A percentile compares a stretch with the other conserved stretches of the same genome.
Evolutionary conservation across 768 basidiomycete genomes (phyloP).

Genomic region (Dendrothele bispora): DNA sequence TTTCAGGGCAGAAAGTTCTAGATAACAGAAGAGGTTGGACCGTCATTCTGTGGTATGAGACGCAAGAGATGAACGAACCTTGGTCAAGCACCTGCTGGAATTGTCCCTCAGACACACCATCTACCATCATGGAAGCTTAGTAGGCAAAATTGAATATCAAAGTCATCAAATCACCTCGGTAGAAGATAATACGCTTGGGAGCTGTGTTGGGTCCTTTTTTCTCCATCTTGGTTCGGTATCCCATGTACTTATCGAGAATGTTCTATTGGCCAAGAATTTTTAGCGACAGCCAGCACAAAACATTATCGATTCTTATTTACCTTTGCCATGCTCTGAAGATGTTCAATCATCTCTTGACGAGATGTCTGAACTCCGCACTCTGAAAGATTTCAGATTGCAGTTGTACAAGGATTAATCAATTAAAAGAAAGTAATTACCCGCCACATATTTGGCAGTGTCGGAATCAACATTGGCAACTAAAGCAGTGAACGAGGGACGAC

Average conservation of each 20-base stretch:
- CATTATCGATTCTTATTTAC: slow-evolving; percentile 40
- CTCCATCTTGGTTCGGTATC: slow-evolving; percentile 56
- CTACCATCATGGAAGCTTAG: slow-evolving; percentile 28
- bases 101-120: slow-evolving; percentile 57
- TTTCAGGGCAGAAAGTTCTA: slow-evolving; percentile 61
- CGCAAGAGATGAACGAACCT: slow-evolving; percentile 34
- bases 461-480: slow-evolving; percentile 81
- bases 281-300: no score
- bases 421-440: slow-evolving; percentile 19
- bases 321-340: slow-evolving; percentile 63
- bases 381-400: slow-evolving; percentile 20
- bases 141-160: slow-evolving; percentile 5
- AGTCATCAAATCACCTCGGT: slow-evolving; percentile 49
- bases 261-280: no score
- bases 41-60: not conserved
- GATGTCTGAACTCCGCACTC: slow-evolving; percentile 67
- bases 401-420: not conserved
- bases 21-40: not conserved
- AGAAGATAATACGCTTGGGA: slow-evolving; percentile 72
- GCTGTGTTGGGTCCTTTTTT: slow-evolving; percentile 38
- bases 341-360: slow-evolving; percentile 76
- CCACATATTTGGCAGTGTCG: slow-evolving; percentile 67
- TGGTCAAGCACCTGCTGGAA: slow-evolving; percentile 53
- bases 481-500: slow-evolving; percentile 78
- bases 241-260: slow-evolving; percentile 55